A percentile compares a stretch with the other conserved stretches of the same genome.
These are phyloP conservation scores for Rhodamnia argentea DNA, from an alignment of 345 rosid genomes.

Conservation along the genomic window DNA sequence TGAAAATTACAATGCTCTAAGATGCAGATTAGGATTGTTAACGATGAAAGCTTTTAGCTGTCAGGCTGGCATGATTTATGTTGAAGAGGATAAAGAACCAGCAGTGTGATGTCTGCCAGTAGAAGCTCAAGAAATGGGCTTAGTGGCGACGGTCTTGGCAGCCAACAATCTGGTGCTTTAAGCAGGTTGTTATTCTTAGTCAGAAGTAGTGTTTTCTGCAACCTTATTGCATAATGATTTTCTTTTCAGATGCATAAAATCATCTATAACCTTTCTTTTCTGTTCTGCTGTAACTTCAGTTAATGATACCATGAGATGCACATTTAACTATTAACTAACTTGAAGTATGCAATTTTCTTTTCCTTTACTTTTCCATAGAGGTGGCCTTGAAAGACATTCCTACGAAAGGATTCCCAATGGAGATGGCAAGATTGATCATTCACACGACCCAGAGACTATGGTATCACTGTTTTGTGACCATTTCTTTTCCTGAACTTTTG, in stretches of 20 bases:
- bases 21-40: slow-evolving; percentile 4
- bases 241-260: not conserved
- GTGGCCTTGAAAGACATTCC: slow-evolving; percentile 22
- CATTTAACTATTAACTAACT: not conserved
- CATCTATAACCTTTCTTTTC: not conserved
- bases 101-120: slow-evolving; percentile 27
- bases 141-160: slow-evolving; percentile 6
- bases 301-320: not conserved
- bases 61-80: not conserved
- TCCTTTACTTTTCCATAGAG: slow-evolving; percentile 13
- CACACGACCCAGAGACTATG: slow-evolving; percentile 59
- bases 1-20: slow-evolving; percentile 5
- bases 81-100: slow-evolving; percentile 1
- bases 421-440: slow-evolving; percentile 22
- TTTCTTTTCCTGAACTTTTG: not conserved
- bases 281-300: not conserved
- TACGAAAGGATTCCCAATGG: slow-evolving; percentile 28
- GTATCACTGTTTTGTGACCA: slow-evolving; percentile 19
- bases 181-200: slow-evolving; percentile 15
- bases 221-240: not conserved
- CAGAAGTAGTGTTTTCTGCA: not conserved
- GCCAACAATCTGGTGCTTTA: slow-evolving; percentile 14
- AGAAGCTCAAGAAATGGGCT: slow-evolving; percentile 14
- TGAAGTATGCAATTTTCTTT: not conserved
- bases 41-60: slow-evolving; percentile 8